phyloP scores from a whole-genome alignment of 306 rosid species.

The Quercus dentata region DNA sequence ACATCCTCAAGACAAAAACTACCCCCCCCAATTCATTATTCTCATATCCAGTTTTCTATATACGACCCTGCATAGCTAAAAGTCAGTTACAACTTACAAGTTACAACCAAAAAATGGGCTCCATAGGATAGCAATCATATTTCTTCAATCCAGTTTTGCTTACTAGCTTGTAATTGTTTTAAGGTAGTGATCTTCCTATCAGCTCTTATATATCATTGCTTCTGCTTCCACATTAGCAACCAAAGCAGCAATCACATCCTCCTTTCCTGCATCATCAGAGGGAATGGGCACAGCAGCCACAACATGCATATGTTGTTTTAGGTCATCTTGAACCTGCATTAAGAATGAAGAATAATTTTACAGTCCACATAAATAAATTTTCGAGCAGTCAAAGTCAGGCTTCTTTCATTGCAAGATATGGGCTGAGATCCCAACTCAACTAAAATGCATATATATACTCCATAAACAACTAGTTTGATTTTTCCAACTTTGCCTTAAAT shows the following conservation, averaged over 20 bases:
- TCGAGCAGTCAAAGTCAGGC: slow-evolving; percentile 2
- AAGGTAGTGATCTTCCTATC: slow-evolving; percentile 83
- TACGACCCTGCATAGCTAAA: slow-evolving; percentile 71
- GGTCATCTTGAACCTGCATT: slow-evolving; percentile 79
- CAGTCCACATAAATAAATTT: neutral
- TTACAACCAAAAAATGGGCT: slow-evolving; percentile 9
- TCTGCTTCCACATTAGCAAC: slow-evolving; percentile 61
- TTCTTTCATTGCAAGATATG: slow-evolving; percentile 4
- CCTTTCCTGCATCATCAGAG: slow-evolving; percentile 70
- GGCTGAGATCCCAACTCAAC: neutral
- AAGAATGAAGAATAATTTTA: neutral
- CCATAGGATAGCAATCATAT: neutral
- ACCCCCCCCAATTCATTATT: slow-evolving; percentile 76
- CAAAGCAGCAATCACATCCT: slow-evolving; percentile 69
- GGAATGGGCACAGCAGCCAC: slow-evolving; percentile 80
- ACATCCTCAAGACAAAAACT: slow-evolving; percentile 66
- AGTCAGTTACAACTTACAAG: slow-evolving; percentile 2
- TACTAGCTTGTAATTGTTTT: slow-evolving; percentile 83
- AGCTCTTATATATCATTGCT: slow-evolving; percentile 76
- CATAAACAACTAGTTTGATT: too few relatives aligned
- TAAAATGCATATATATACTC: too few relatives aligned
- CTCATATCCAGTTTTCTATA: slow-evolving; percentile 85
- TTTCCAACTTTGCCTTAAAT: too few relatives aligned
- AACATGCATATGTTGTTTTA: slow-evolving; percentile 52
- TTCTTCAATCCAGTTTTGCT: slow-evolving; percentile 14